These are phyloP conservation scores for Rhizoclosmatium globosum DNA, from an alignment of 192 early-diverging fungal species.

Conservation along the genomic window DNA sequence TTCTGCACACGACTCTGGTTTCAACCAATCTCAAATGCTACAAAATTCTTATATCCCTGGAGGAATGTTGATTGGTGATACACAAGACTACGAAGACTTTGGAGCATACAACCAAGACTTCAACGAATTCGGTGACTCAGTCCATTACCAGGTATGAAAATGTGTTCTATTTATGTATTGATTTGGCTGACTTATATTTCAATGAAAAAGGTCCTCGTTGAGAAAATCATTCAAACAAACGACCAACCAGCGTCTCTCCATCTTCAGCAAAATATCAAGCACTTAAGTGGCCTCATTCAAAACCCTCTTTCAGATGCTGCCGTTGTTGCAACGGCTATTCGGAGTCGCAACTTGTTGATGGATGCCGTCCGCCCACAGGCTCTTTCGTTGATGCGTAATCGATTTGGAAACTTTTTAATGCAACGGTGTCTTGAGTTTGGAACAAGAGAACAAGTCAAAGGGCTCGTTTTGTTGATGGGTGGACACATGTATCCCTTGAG, in stretches of 20 bases:
- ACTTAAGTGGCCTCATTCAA: constrained; percentile 53
- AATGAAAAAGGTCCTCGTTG: constrained; percentile 61
- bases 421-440: constrained; percentile 75
- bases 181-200: background rate
- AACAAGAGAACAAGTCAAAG: constrained; percentile 64
- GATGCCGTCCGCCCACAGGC: constrained; percentile 65
- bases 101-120: constrained; percentile 31
- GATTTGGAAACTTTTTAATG: constrained; percentile 82
- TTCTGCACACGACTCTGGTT: background rate
- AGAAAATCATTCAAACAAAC: constrained; percentile 73
- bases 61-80: constrained; percentile 1
- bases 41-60: constrained; percentile 4
- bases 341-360: constrained; percentile 61
- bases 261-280: constrained; percentile 76
- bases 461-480: constrained; percentile 63
- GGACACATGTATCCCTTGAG: constrained; percentile 68
- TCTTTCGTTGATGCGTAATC: constrained; percentile 71
- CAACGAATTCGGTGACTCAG: constrained; percentile 32
- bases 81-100: constrained; percentile 10
- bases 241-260: constrained; percentile 78
- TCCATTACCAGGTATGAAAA: constrained; percentile 24
- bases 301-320: background rate
- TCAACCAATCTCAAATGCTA: background rate
- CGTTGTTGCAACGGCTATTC: constrained; percentile 14
- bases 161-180: background rate